A percentile compares a stretch with the other conserved stretches of the same genome.
These are phyloP conservation scores for Trichoderma breve DNA, from an alignment of 2,329 filamentous ascomycete species.

Conservation along the genomic window DNA sequence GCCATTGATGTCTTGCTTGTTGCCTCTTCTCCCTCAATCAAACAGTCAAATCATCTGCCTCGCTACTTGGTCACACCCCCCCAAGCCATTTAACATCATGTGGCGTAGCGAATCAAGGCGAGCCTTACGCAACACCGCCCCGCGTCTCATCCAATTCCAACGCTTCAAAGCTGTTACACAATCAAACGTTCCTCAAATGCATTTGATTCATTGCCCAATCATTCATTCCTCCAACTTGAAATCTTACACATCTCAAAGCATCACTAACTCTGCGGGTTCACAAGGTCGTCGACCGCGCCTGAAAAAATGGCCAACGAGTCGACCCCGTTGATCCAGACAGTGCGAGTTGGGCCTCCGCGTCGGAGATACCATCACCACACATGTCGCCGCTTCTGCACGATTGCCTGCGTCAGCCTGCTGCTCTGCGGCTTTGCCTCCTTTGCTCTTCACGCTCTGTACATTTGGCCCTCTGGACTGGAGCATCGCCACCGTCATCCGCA, in stretches of 20 bases:
- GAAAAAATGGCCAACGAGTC: slow-evolving; percentile 50
- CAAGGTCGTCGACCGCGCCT: slow-evolving; percentile 21
- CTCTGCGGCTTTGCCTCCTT: slow-evolving; percentile 51
- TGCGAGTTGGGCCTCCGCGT: slow-evolving; percentile 52
- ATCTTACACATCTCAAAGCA: not conserved
- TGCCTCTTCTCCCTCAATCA: not conserved
- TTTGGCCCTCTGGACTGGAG: slow-evolving; percentile 35
- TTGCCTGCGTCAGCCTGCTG: slow-evolving; percentile 56
- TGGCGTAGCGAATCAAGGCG: slow-evolving; percentile 16
- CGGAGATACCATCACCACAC: slow-evolving; percentile 59
- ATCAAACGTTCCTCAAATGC: not conserved
- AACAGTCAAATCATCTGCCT: not conserved
- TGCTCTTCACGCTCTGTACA: slow-evolving; percentile 46
- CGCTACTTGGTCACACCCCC: slow-evolving; percentile 7
- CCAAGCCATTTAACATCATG: not conserved
- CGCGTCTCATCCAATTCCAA: not conserved
- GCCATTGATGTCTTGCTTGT: not conserved
- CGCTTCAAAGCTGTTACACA: not conserved
- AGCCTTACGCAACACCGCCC: slow-evolving; percentile 11
- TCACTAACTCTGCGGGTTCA: not conserved
- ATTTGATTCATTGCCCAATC: not conserved
- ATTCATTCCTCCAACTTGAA: not conserved
- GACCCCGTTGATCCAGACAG: slow-evolving; percentile 66
- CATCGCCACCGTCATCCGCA: slow-evolving; percentile 21
- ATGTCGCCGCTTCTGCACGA: slow-evolving; percentile 64